Evolutionary conservation across 305 asterid genomes (phyloP).

Genomic region (Fraxinus floribunda): DNA sequence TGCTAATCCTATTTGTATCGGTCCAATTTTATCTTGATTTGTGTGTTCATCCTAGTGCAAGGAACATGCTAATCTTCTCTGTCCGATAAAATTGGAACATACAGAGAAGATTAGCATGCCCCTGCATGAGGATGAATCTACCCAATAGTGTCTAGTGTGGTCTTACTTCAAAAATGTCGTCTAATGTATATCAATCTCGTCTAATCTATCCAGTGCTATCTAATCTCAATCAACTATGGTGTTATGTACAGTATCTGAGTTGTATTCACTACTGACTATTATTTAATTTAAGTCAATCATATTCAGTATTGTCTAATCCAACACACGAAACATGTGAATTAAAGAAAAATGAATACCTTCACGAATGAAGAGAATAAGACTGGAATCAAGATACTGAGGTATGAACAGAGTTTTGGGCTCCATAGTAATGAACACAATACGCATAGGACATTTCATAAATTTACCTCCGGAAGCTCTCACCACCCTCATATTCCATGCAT

Average conservation of each 20-base stretch:
- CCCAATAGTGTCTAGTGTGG: not conserved
- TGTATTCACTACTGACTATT: not conserved
- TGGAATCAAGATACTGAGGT: slow-evolving; percentile 83
- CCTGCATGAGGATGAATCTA: not conserved
- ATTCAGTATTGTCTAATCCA: not conserved
- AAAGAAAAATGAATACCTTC: slow-evolving; percentile 36
- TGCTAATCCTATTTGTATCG: slow-evolving; percentile 45
- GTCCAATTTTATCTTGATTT: slow-evolving; percentile 36
- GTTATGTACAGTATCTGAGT: not conserved
- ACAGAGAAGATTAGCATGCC: not conserved
- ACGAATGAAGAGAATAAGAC: slow-evolving; percentile 63
- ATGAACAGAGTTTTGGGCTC: slow-evolving; percentile 66
- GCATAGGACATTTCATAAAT: slow-evolving; percentile 41
- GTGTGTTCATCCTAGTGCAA: not conserved
- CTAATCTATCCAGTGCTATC: not conserved
- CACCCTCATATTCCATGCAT: slow-evolving; percentile 67
- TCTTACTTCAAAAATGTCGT: not conserved
- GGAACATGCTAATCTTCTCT: not conserved
- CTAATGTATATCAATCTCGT: not conserved
- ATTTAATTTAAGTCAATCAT: not conserved
- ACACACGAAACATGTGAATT: not conserved
- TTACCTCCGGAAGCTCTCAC: slow-evolving; percentile 37
- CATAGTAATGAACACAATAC: slow-evolving; percentile 74
- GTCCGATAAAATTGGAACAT: no score
- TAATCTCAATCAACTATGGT: not conserved